A percentile compares a stretch with the other conserved stretches of the same genome.
Conservation (phyloP, 257 asterid species). For the Solanum clarkiae region DNA sequence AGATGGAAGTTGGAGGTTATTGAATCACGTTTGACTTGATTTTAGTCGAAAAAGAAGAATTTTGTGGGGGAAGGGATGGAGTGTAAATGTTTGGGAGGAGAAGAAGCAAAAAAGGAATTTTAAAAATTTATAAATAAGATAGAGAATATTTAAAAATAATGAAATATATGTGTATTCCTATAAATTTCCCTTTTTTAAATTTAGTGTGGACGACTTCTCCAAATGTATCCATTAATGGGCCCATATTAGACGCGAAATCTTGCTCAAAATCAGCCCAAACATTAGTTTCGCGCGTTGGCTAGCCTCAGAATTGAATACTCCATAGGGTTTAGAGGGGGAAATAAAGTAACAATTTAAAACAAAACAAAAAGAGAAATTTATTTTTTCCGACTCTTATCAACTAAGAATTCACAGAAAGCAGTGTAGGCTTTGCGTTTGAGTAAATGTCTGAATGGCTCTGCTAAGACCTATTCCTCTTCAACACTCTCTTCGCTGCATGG, state of each 20-base stretch:
- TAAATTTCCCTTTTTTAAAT: too few relatives aligned
- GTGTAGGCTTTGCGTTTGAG: not conserved
- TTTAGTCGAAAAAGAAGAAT: too few relatives aligned
- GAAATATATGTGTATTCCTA: too few relatives aligned
- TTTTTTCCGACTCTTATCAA: not conserved
- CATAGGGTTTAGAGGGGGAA: not conserved
- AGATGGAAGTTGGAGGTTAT: too few relatives aligned
- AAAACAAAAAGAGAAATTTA: not conserved
- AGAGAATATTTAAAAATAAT: too few relatives aligned
- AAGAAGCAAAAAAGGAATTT: too few relatives aligned
- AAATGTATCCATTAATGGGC: not conserved
- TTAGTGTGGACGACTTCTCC: too few relatives aligned
- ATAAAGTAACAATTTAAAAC: not conserved
- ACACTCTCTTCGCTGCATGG: not conserved
- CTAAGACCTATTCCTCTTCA: slow-evolving; percentile 8
- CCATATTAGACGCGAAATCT: not conserved
- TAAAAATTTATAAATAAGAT: too few relatives aligned
- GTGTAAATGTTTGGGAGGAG: too few relatives aligned
- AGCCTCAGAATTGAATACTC: not conserved
- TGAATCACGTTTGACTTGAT: too few relatives aligned
- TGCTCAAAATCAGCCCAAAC: not conserved
- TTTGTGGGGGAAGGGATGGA: too few relatives aligned
- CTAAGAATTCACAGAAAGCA: not conserved
- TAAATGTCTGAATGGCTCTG: slow-evolving; percentile 1
- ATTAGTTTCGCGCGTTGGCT: not conserved